Evolutionary conservation across 1,139 yeast species (phyloP), one percentile per base, ranked within the genome.

Genomic region (Geotrichum europaeum): DNA sequence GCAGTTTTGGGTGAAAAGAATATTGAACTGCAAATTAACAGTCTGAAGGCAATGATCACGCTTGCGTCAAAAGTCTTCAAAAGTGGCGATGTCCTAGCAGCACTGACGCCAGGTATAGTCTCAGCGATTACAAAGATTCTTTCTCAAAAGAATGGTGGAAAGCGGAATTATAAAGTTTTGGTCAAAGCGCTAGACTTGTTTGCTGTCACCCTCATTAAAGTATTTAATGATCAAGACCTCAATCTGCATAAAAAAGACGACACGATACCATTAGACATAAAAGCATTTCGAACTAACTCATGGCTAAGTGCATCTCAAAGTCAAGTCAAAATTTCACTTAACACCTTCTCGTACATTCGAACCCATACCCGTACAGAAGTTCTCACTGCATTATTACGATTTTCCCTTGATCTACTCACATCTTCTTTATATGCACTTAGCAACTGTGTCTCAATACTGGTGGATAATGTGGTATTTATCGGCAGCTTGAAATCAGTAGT

Each of bases 261-360:
- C 13, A 47, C 32, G 6, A 49, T 49, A 10, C 51, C 53, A 45
- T 51, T 53, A 2, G 51, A 56, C 12, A 47, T 43, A 5, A 53
- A 49, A 22, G 55, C 51, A 40, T 55, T 67, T 63, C 76, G 91
- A 65, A 79, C 84, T 1, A 73, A 75, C 13, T 70, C 82, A 10
- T 89, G 96, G 96, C 72, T 87, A 24, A 75, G 70, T 22, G 89
- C 86, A 0, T 85, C 92, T 0, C 77, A 86, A 1, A 75, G 76
- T 40, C 94, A 89, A 67, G 77, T 88, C 28, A 81, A 67, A 72
- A 5, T 69, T 75, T 63, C 71, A 1, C 57, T 72, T 49, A 67
- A 66, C 53, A 60, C 64, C n/a, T 59, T 72, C 22, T 51, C 63
- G 1, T 55, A 65, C 1, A 49, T 73, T 0, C 62, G 72, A 18